Base-by-base conservation (phyloP, 768 basidiomycete species). In the Tulasnella sp. region DNA sequence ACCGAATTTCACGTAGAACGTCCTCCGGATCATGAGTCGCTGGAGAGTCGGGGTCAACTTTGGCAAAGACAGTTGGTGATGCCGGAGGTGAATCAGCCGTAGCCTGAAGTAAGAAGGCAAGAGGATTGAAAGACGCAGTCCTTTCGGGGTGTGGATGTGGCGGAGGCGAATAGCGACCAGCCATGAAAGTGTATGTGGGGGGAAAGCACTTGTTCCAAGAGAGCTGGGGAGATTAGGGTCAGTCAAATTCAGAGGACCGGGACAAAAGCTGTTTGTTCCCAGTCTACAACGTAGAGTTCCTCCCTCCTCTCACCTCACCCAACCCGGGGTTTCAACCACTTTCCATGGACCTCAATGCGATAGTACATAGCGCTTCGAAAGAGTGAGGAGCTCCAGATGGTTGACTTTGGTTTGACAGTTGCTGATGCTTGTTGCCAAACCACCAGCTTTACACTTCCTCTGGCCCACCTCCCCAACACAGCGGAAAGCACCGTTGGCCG, bases 21-120 rank as follows among this genome's bases (percentile, higher is more conserved):
- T 81, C 80, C 34, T 81, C 80, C 16, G 72, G 80, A 46, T 81
- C 80, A 71, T 81, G 78, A n/a, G 78, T 79, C 3, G 62, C 78
- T n/a, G 78, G 78, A 10, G 73, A 44, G 18, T 72, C 78, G 12
- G 56, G 44, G 73, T 79, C 78, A 36, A 74, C 56, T 19, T 44
- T 34, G 44, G 78, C 48, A 46, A 79, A 79, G 27, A 79, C 73
- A 24, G 73, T 44, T 31, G 78, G 78, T 27, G 78, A 46, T 21
- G 78, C 71, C n/a, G 78, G 78, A 21, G 78, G 78, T 21, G 78
- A 79, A 44, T 79, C 78, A 27, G 78, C 78, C n/a, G 44, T 18
- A 36, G 73, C 68, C 12, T 71, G 44, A 18, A 79, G 38, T 14
- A 79, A 34, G 34, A 74, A 71, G 12, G 78, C 78, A 44, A 79